Percentiles rank a stretch among this genome's conserved stretches.
Conservation (phyloP, 2,329 filamentous ascomycete species). For the Cryphonectria parasitica region DNA sequence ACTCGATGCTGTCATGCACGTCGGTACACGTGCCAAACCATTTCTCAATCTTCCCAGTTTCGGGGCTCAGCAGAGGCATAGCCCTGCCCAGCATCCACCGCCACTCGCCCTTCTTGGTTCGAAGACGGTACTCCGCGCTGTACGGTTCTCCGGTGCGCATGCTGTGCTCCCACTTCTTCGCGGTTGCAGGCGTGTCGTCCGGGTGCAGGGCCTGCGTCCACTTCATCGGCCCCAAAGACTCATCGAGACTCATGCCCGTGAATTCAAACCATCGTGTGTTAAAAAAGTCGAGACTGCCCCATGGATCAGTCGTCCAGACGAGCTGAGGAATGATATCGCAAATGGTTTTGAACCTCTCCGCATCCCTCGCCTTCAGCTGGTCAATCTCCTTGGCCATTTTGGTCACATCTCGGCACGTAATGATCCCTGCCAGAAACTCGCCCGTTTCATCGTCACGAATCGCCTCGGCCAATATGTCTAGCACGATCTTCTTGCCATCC, state of each 20-base stretch:
- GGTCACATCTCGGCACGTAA: slow-evolving; percentile 75
- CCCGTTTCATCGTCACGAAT: slow-evolving; percentile 68
- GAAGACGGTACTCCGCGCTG: slow-evolving; percentile 71
- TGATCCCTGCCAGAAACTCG: slow-evolving; percentile 74
- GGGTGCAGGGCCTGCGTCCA: slow-evolving; percentile 71
- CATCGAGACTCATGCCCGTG: slow-evolving; percentile 67
- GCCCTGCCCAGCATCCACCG: slow-evolving; percentile 80
- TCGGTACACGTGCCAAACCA: slow-evolving; percentile 84
- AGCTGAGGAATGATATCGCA: slow-evolving; percentile 74
- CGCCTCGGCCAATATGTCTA: slow-evolving; percentile 69
- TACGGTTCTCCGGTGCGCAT: slow-evolving; percentile 71
- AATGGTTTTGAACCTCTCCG: slow-evolving; percentile 74
- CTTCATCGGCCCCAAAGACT: slow-evolving; percentile 60
- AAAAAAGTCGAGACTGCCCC: slow-evolving; percentile 73
- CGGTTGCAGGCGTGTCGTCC: slow-evolving; percentile 66
- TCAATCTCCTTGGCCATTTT: slow-evolving; percentile 70
- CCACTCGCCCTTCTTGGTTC: slow-evolving; percentile 69
- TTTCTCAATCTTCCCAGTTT: slow-evolving; percentile 71
- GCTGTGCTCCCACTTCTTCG: slow-evolving; percentile 62
- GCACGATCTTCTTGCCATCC: slow-evolving; percentile 57
- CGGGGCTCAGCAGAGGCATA: slow-evolving; percentile 66
- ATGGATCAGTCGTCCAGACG: slow-evolving; percentile 73
- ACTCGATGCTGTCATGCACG: slow-evolving; percentile 73
- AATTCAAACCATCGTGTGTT: slow-evolving; percentile 81
- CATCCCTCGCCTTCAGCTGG: slow-evolving; percentile 70